Base-by-base conservation (phyloP, 2,329 filamentous ascomycete genomes). In the Zymoseptoria brevis region DNA sequence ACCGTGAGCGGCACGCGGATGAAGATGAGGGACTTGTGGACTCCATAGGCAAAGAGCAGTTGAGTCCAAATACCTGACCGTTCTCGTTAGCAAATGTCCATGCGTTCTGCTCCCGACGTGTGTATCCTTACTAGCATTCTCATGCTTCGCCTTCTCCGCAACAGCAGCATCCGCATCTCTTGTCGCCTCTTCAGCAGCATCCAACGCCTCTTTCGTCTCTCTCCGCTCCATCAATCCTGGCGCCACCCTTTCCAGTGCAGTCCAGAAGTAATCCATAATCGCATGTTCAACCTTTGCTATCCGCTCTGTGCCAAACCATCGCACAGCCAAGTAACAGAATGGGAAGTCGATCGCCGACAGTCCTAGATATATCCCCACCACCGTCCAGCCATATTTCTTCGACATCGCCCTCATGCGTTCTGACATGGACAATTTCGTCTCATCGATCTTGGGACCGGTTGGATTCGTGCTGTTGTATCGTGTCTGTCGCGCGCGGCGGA, bases 1-100 rank as follows among this genome's bases (percentile, higher is more conserved):
- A 90, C 91, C 1, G 94, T 94, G 64, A 97, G 77, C 8, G 94
- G 94, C 8, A 99, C 90, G n/a, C 94, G 85, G 65, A 97, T 75
- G 75, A 99, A 96, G 69, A 99, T 96, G 74, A 97, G 90, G 67
- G 89, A 95, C 78, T 99, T 99, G 80, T 99, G 94, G 60, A 99
- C 90, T 26, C 93, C 93, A 71, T 99, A 99, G 11, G 94, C 94
- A 54, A 99, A 82, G 16, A 90, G 91, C 29, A 99, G 79, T 72
- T 96, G 91, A 8, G 94, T 97, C 83, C 84, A 87, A 55, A 88
- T 77, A 68, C 83, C 84, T 87, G 55, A 19, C 54, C 21, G 50
- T 24, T 51, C 26, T 52, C 60, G 59, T 65, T 60, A 62, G 66
- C 58, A 50, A 54, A 22, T 48, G 50, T 29, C 21, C 11, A 29